A percentile compares a stretch with the other conserved stretches of the same genome.
phyloP scores from a whole-genome alignment of 1,139 yeast genomes.

The Kluyveromyces sp. region DNA sequence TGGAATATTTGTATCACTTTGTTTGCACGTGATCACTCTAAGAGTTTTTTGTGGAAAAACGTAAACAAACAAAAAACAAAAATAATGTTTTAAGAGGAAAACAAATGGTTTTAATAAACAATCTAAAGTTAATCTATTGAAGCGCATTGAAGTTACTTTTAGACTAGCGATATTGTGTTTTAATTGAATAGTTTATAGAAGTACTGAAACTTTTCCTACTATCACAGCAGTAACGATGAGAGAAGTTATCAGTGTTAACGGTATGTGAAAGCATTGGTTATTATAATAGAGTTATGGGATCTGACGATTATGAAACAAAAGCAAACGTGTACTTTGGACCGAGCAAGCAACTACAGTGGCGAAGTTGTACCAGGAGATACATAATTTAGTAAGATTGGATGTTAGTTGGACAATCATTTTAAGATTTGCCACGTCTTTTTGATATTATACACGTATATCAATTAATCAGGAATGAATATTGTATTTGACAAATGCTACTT shows the following conservation, averaged over 20 bases:
- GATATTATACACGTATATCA: too few relatives aligned
- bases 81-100: neutral
- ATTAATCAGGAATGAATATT: too few relatives aligned
- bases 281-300: too few relatives aligned
- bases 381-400: too few relatives aligned
- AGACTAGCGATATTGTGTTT: neutral
- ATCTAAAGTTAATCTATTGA: too few relatives aligned
- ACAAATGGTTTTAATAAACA: neutral
- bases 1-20: neutral
- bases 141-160: neutral
- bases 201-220: neutral
- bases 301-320: neutral
- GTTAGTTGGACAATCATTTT: too few relatives aligned
- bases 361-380: too few relatives aligned
- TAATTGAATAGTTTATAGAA: neutral
- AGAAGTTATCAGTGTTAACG: conserved; percentile 89
- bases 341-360: too few relatives aligned
- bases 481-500: too few relatives aligned
- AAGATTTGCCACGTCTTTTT: too few relatives aligned
- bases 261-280: conserved; percentile 35
- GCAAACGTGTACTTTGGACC: too few relatives aligned
- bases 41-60: conserved; percentile 12
- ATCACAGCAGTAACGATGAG: conserved; percentile 43
- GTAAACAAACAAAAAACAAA: conserved; percentile 9
- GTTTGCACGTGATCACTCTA: neutral